Conservation (phyloP, 2,329 filamentous ascomycete species). For the Claviceps humidiphila region DNA sequence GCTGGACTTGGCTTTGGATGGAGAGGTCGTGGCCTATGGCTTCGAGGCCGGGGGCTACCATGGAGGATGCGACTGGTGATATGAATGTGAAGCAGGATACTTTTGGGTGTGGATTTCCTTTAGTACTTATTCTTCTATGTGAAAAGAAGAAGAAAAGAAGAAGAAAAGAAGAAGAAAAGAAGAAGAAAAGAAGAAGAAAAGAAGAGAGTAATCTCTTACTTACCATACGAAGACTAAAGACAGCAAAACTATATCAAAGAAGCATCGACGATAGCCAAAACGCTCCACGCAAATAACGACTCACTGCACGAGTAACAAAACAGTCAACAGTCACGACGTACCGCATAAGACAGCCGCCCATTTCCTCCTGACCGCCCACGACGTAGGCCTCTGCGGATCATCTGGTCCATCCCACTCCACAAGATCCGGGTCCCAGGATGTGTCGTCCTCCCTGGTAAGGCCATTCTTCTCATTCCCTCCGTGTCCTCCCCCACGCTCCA, state of each 20-base stretch:
- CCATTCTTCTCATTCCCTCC: background rate
- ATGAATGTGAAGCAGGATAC: constrained; percentile 46
- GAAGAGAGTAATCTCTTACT: too few species aligned
- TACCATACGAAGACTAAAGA: too few species aligned
- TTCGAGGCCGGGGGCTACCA: constrained; percentile 31
- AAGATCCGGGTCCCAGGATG: background rate
- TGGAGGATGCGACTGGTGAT: constrained; percentile 41
- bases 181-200: too few species aligned
- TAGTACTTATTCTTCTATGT: too few species aligned
- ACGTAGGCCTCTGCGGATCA: background rate
- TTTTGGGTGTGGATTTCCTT: background rate
- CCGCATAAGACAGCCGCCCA: background rate
- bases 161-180: too few species aligned
- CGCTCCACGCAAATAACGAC: too few species aligned
- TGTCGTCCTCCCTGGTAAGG: background rate
- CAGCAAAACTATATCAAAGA: too few species aligned
- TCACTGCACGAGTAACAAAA: too few species aligned
- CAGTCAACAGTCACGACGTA: background rate
- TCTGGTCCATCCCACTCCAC: background rate
- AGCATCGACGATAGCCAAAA: too few species aligned
- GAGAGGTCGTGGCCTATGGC: constrained; percentile 40
- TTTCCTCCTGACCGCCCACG: background rate
- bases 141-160: background rate
- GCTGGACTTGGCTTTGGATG: constrained; percentile 31
- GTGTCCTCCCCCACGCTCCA: background rate